phyloP scores from a whole-genome alignment of 2,329 filamentous ascomycete species.

The Fusarium sp. region DNA sequence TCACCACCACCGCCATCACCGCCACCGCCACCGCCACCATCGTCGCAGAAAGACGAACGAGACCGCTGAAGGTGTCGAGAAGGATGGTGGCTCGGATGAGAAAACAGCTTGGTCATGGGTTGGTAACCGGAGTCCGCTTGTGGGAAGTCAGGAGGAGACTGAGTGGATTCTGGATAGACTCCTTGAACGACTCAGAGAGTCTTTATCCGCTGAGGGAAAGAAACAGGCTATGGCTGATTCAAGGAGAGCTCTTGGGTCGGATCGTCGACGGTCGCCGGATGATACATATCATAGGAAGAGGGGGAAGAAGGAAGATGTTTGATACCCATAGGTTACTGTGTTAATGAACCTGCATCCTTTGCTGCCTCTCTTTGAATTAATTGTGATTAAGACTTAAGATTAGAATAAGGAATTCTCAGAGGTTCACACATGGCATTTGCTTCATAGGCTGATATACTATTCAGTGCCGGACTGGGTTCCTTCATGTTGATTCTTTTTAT shows the following conservation, averaged over 20 bases:
- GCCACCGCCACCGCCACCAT: neutral
- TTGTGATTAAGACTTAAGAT: neutral
- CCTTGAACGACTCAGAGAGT: constrained; percentile 63
- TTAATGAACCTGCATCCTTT: neutral
- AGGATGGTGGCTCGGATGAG: constrained; percentile 44
- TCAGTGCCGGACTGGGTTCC: neutral
- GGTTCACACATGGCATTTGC: neutral
- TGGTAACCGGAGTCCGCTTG: constrained; percentile 74
- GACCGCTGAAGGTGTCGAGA: constrained; percentile 2
- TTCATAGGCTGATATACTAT: neutral
- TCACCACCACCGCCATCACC: neutral
- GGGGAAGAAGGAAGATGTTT: neutral
- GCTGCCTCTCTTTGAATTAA: neutral
- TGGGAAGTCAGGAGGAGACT: constrained; percentile 75
- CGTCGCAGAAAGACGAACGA: neutral
- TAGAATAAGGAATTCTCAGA: neutral
- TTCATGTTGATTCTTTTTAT: neutral
- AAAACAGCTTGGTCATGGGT: constrained; percentile 76
- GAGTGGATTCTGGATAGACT: constrained; percentile 80
- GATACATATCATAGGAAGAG: neutral
- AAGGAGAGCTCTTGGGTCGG: constrained; percentile 16
- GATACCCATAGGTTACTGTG: constrained; percentile 1
- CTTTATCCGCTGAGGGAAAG: constrained; percentile 42
- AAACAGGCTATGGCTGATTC: constrained; percentile 20
- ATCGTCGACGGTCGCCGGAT: constrained; percentile 9